Base-by-base conservation (phyloP, 139 green algal species). In the Chlamydomonas eustigma region DNA sequence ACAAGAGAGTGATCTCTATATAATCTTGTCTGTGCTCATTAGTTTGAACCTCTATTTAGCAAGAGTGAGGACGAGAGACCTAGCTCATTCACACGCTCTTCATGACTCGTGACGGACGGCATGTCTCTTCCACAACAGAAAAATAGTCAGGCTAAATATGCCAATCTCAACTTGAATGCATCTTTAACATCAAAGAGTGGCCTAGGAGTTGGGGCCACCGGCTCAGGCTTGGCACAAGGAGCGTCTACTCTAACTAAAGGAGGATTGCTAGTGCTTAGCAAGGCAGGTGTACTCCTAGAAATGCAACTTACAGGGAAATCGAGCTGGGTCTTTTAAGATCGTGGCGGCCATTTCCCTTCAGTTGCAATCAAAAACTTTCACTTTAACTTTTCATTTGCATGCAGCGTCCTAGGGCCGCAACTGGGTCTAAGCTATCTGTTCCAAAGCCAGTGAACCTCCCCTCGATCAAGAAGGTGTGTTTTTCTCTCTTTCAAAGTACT, bases 391-490 rank as follows among this genome's bases (percentile, higher is more conserved):
- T n/a, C 32, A 32, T 18, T 8, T 18, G 12, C 50, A 65, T 80
- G 86, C 87, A 88, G 80, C 80, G 77, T 51, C 76, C 84, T 25
- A 78, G 84, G 4, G 66, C 78, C 22, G 80, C 71, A 3, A 30
- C 75, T 31, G 81, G 83, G 28, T 24, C 71, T 35, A 95, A 95
- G 84, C 81, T 95, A 0, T 80, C 86, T 24, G 88, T 94, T 12
- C 91, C 91, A 0, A 91, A 90, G 71, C 91, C 91, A 35, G 90
- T 95, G 30, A 94, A 95, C 79, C 81, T 95, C 0, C 90, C 91
- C 0, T 94, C 90, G 1, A 83, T 93, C 22, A 91, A 90, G 75
- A 94, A 94, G 87, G 90, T 90, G 50, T 1, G 81, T 58, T 12
- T 18, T 58, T 58, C 12, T 58, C 44, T 28, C 44, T 18, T 18